Percentiles rank a stretch among this genome's conserved stretches.
phyloP scores from a whole-genome alignment of 1,284 basidiomycete genomes.

The Rhodotorula sp. region DNA sequence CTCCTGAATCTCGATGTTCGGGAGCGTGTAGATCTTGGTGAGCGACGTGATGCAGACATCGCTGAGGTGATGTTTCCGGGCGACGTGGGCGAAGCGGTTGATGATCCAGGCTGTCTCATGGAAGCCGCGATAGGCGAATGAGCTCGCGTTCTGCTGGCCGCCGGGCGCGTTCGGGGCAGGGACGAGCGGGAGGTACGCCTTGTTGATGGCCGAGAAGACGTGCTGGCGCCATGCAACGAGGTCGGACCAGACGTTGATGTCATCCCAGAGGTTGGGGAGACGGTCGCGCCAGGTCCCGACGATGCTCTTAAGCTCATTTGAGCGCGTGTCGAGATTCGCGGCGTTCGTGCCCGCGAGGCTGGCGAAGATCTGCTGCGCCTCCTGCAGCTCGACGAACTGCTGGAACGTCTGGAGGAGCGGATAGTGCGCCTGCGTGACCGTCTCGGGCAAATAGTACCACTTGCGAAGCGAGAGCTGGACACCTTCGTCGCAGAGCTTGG shows the following conservation, averaged over 20 bases:
- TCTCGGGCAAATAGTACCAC: slow-evolving; percentile 85
- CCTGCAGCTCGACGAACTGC: slow-evolving; percentile 96
- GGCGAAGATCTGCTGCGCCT: slow-evolving; percentile 86
- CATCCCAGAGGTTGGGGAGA: slow-evolving; percentile 92
- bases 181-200: slow-evolving; percentile 90
- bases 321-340: slow-evolving; percentile 89
- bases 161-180: slow-evolving; percentile 55
- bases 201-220: slow-evolving; percentile 88
- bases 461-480: slow-evolving; percentile 95
- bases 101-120: slow-evolving; percentile 99
- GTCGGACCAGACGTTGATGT: slow-evolving; percentile 98
- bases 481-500: slow-evolving; percentile 86
- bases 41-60: slow-evolving; percentile 94
- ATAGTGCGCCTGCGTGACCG: slow-evolving; percentile 87
- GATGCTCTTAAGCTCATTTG: slow-evolving; percentile 91
- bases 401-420: slow-evolving; percentile 97
- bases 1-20: slow-evolving; percentile 99
- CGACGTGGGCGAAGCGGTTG: slow-evolving; percentile 99
- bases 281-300: slow-evolving; percentile 97
- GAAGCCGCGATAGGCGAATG: slow-evolving; percentile 95
- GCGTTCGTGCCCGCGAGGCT: slow-evolving; percentile 83
- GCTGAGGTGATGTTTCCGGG: slow-evolving; percentile 91
- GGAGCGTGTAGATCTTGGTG: slow-evolving; percentile 97
- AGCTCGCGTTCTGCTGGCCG: slow-evolving; percentile 60
- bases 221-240: slow-evolving; percentile 97